A percentile compares a stretch with the other conserved stretches of the same genome.
Conservation (phyloP, 2,329 filamentous ascomycete genomes). For the Ceratocystis cubensis region DNA sequence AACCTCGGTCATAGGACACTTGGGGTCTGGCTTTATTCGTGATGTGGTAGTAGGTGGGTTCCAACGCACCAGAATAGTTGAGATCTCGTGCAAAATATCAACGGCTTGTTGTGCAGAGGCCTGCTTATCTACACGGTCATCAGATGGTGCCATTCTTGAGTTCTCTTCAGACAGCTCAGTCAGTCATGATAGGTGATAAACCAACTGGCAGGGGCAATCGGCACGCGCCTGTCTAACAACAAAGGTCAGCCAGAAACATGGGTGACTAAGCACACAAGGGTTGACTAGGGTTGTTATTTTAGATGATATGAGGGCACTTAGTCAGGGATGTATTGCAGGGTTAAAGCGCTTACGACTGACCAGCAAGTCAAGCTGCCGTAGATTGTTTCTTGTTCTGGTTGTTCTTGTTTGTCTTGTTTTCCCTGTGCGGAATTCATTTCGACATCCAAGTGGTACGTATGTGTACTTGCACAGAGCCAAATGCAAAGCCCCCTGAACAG, state of each 20-base stretch:
- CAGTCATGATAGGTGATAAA: not conserved
- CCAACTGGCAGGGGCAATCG: not conserved
- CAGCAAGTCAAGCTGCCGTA: not conserved
- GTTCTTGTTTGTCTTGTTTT: not conserved
- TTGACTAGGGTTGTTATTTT: not conserved
- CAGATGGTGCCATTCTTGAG: slow-evolving; percentile 29
- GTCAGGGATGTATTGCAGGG: not conserved
- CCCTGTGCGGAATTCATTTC: not conserved
- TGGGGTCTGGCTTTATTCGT: not conserved
- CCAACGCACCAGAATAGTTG: slow-evolving; percentile 66
- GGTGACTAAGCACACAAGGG: not conserved
- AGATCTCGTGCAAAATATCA: slow-evolving; percentile 72
- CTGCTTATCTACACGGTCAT: slow-evolving; percentile 51
- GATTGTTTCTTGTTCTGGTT: not conserved
- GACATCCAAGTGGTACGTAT: not conserved
- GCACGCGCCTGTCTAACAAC: not conserved
- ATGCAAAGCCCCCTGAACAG: not conserved
- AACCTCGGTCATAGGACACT: not conserved
- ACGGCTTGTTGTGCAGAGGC: slow-evolving; percentile 69
- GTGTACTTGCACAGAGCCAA: not conserved
- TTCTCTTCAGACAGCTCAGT: not conserved
- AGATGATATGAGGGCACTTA: too few relatives aligned
- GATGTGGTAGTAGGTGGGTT: not conserved
- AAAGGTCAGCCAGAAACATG: not conserved
- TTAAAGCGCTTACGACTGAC: not conserved